Conservation (phyloP, 2,329 filamentous ascomycete genomes). For the Colletotrichum sojae region DNA sequence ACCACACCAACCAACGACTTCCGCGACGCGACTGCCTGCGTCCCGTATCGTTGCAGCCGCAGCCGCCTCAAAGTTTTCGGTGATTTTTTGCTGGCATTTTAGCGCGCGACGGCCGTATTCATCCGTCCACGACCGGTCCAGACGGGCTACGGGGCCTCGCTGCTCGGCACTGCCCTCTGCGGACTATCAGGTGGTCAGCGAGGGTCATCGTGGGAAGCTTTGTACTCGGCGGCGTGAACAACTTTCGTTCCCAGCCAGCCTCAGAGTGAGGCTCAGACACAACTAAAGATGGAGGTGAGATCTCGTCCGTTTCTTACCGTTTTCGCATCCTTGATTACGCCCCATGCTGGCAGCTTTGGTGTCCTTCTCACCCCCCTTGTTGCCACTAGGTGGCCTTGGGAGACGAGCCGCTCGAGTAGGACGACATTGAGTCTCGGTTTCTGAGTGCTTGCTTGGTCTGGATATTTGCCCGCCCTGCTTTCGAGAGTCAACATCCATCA, state of each 20-base stretch:
- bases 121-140: background rate
- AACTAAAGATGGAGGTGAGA: constrained; percentile 34
- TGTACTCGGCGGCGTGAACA: background rate
- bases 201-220: constrained; percentile 4
- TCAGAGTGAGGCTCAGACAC: background rate
- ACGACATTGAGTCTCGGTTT: background rate
- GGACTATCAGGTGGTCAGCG: constrained; percentile 1
- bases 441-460: background rate
- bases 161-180: background rate
- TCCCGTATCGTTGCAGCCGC: background rate
- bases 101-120: background rate
- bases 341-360: background rate
- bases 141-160: constrained; percentile 2
- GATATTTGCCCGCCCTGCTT: background rate
- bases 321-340: too few relatives aligned
- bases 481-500: background rate
- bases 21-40: background rate
- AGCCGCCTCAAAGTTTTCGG: background rate
- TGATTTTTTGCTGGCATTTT: background rate
- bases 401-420: background rate
- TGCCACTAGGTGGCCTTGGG: background rate
- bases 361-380: background rate
- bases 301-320: constrained; percentile 17
- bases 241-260: background rate
- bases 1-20: background rate